Evolutionary conservation across 2,329 filamentous ascomycete species (phyloP), one percentile per base, ranked within the genome.

Genomic region (Verticillium longisporum): DNA sequence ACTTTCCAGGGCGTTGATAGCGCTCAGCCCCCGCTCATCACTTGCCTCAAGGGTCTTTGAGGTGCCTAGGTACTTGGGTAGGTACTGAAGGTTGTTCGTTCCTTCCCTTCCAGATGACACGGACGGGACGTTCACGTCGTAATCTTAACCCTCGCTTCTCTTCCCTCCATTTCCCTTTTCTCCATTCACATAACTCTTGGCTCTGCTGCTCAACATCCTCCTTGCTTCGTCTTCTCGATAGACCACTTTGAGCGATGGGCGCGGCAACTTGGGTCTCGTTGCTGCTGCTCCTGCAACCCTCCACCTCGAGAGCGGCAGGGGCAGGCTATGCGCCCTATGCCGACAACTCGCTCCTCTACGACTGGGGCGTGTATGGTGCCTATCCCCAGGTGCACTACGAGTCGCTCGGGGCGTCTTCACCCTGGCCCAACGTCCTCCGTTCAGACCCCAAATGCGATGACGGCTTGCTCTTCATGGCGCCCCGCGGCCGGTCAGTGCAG

Each of bases 401-500:
- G 60, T 66, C 62, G 11, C 68, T 69, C 45, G 63, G 62, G 6
- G 65, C 62, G 11, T 58, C 59, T 14, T 57, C 70, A 14, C 77
- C 77, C 56, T 64, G 73, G 67, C 61, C 72, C 36, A 71, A 72
- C 45, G 61, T 73, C 3, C 62, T 73, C 4, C 66, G 66, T 50
- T 67, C 63, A 9, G 66, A 70, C 55, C 58, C 67, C 36, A 62
- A 66, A 62, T 82, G 79, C 67, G 70, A 76, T 59, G 56, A 72
- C 70, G 67, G 74, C 65, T 60, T 68, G 62, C 26, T 78, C 1
- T 71, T 81, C 21, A 65, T 81, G 13, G 71, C 75, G 50, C 76
- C 77, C 1, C 68, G 70, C 9, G 70, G 69, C 2, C 69, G 70
- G 21, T 76, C 75, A 4, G 67, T 77, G 4, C 66, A 64, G 11